Conservation (phyloP, 75 land plant species). For the Picea sitchensis region DNA sequence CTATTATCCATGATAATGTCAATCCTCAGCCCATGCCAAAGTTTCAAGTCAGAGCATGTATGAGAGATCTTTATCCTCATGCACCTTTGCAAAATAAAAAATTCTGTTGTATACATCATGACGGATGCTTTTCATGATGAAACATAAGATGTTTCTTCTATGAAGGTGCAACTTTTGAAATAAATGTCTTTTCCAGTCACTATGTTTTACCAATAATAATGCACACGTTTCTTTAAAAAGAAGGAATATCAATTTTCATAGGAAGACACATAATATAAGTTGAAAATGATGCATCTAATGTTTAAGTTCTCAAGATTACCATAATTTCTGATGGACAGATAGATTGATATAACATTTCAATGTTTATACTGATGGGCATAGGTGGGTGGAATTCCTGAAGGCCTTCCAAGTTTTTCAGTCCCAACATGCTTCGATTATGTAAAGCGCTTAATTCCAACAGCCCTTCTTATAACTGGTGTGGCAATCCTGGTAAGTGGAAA, state of each 20-base stretch:
- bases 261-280: background rate
- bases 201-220: background rate
- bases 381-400: slow-evolving; percentile 51
- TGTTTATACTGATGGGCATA: background rate
- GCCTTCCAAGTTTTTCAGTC: slow-evolving; percentile 47
- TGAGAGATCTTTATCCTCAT: background rate
- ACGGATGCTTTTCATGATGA: background rate
- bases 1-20: background rate
- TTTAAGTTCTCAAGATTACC: background rate
- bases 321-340: background rate
- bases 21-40: background rate
- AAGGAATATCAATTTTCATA: background rate
- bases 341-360: background rate
- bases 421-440: slow-evolving; percentile 27
- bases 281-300: background rate
- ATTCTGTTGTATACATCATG: background rate
- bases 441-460: slow-evolving; percentile 26
- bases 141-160: background rate
- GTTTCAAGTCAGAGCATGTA: background rate
- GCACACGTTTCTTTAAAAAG: background rate
- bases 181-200: background rate
- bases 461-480: slow-evolving; percentile 48
- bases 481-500: slow-evolving; percentile 40
- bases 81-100: background rate
- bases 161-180: background rate